These are phyloP conservation scores for Isoetes taiwanensis DNA, from an alignment of 75 land plant species.

Conservation along the genomic window DNA sequence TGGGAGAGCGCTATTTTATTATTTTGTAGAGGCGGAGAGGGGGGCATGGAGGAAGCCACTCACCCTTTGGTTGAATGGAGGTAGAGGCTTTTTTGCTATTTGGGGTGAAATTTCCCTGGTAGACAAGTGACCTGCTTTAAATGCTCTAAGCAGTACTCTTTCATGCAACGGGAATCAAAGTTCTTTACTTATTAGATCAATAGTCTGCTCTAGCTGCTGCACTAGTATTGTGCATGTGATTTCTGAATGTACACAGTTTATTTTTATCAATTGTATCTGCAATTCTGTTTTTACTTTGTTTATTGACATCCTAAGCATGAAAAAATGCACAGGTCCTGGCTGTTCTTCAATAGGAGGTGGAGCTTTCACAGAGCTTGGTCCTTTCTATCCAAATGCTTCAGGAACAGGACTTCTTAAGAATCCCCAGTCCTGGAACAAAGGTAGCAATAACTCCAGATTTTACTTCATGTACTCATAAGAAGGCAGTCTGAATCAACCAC, in stretches of 20 bases:
- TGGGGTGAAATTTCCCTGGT: too few species aligned
- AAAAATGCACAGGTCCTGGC: conserved; percentile 67
- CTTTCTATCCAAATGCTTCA: conserved; percentile 36
- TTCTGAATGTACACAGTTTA: too few species aligned
- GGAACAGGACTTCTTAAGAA: conserved; percentile 35
- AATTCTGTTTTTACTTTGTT: too few species aligned
- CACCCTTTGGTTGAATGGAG: conserved; percentile 87
- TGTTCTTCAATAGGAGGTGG: conserved; percentile 62
- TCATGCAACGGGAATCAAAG: too few species aligned
- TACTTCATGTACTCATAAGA: background rate
- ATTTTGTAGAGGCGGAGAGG: conserved; percentile 62
- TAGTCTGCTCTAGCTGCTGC: too few species aligned
- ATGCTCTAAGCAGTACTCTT: too few species aligned
- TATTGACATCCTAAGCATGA: too few species aligned
- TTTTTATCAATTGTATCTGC: too few species aligned
- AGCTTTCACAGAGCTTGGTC: conserved; percentile 54
- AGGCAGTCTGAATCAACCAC: background rate
- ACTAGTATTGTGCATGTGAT: too few species aligned
- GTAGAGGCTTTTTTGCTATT: conserved; percentile 16
- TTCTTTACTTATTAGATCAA: too few species aligned
- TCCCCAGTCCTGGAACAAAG: conserved; percentile 55
- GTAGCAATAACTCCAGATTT: conserved; percentile 14
- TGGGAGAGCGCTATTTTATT: conserved; percentile 63
- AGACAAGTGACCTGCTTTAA: too few species aligned
- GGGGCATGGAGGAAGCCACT: conserved; percentile 54